These are phyloP conservation scores for Gyrodon lividus DNA, from an alignment of 768 basidiomycete species.

Conservation along the genomic window DNA sequence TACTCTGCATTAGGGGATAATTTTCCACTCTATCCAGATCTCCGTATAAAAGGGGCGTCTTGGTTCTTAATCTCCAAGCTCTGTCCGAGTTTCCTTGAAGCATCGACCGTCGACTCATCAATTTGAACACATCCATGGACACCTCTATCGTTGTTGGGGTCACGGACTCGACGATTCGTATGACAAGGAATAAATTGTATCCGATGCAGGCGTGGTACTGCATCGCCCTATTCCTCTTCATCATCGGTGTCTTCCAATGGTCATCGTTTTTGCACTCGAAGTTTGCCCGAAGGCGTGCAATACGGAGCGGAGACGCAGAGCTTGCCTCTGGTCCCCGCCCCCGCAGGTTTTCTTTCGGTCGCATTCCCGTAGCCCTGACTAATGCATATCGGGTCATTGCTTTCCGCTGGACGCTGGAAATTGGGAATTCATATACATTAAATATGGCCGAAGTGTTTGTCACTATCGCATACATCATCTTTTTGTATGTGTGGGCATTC, in stretches of 20 bases:
- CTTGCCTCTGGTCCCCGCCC: conserved; percentile 9
- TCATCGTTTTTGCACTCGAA: conserved; percentile 13
- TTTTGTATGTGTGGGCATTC: conserved; percentile 42
- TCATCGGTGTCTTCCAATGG: conserved; percentile 12
- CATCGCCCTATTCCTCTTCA: conserved; percentile 11
- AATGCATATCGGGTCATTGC: conserved; percentile 43
- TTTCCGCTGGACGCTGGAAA: conserved; percentile 45
- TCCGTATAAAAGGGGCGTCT: background rate
- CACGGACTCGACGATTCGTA: conserved; percentile 4
- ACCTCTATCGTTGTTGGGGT: conserved; percentile 6
- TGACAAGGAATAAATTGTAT: conserved; percentile 2
- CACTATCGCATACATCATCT: conserved; percentile 43
- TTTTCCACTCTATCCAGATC: background rate
- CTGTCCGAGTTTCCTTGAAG: background rate
- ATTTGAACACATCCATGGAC: background rate
- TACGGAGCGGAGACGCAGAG: conserved; percentile 1
- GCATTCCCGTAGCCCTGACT: conserved; percentile 34
- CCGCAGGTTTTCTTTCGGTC: conserved; percentile 39
- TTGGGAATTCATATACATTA: conserved; percentile 39
- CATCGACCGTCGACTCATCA: background rate
- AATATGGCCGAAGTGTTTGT: conserved; percentile 44
- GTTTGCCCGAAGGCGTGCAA: background rate
- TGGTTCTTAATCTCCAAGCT: background rate
- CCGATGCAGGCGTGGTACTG: conserved; percentile 13
- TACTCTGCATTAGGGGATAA: background rate